Conservation (phyloP, 805 yeast species). For the Candida methanosorbosa region DNA sequence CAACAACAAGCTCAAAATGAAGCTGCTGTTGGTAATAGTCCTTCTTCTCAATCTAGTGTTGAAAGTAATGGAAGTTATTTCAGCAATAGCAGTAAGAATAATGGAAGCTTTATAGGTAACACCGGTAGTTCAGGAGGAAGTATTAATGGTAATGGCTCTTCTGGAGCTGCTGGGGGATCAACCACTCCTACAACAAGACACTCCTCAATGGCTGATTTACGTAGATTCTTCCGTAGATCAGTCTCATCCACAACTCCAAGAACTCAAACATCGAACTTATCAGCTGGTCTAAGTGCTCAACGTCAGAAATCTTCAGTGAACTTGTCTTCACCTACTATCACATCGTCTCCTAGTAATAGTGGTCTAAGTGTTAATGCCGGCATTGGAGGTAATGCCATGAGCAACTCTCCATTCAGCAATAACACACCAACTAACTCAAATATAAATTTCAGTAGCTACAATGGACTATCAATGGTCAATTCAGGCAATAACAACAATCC, state of each 20-base stretch:
- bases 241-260: slow-evolving; percentile 11
- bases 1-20: not conserved
- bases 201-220: slow-evolving; percentile 71
- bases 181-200: slow-evolving; percentile 44
- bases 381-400: slow-evolving; percentile 5
- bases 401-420: slow-evolving; percentile 5
- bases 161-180: not conserved
- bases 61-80: slow-evolving; percentile 1
- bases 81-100: not conserved
- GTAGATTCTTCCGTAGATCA: slow-evolving; percentile 57
- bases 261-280: slow-evolving; percentile 14
- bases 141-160: not conserved
- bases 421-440: not conserved
- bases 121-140: not conserved
- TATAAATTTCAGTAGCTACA: not conserved
- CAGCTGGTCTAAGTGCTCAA: slow-evolving; percentile 26
- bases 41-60: slow-evolving; percentile 20
- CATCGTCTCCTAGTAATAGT: not conserved
- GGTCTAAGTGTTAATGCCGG: not conserved
- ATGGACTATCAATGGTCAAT: not conserved
- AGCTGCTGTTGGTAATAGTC: slow-evolving; percentile 12
- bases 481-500: not conserved
- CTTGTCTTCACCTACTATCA: not conserved
- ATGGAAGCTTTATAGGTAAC: too few species aligned
- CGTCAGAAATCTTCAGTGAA: slow-evolving; percentile 12